phyloP scores from a whole-genome alignment of 2,329 filamentous ascomycete species.

The Pyrenochaeta sp. region DNA sequence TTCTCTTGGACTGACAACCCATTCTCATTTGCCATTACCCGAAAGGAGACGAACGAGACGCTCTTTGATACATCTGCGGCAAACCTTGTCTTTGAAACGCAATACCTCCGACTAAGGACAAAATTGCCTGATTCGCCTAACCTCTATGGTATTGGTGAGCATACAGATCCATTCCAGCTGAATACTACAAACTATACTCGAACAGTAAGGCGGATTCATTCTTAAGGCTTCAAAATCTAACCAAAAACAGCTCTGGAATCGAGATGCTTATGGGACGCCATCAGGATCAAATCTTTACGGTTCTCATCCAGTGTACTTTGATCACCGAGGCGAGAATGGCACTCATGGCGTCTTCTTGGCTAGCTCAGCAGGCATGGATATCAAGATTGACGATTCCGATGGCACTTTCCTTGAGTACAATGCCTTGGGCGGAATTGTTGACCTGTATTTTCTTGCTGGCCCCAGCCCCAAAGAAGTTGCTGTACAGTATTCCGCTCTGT shows the following conservation, averaged over 20 bases:
- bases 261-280: slow-evolving; percentile 70
- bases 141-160: slow-evolving; percentile 81
- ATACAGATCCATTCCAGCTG: slow-evolving; percentile 73
- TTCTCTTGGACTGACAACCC: slow-evolving; percentile 66
- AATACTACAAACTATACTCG: slow-evolving; percentile 72
- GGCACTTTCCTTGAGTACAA: slow-evolving; percentile 82
- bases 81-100: slow-evolving; percentile 75
- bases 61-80: slow-evolving; percentile 76
- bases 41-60: slow-evolving; percentile 64
- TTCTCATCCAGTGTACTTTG: slow-evolving; percentile 78
- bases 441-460: slow-evolving; percentile 65
- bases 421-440: slow-evolving; percentile 78
- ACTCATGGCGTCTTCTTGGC: slow-evolving; percentile 49
- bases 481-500: slow-evolving; percentile 58
- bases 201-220: slow-evolving; percentile 40
- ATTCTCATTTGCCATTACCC: slow-evolving; percentile 72
- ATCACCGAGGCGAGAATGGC: slow-evolving; percentile 65
- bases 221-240: slow-evolving; percentile 62
- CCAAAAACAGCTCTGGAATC: slow-evolving; percentile 68
- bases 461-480: slow-evolving; percentile 57
- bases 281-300: slow-evolving; percentile 74
- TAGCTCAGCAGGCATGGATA: slow-evolving; percentile 66
- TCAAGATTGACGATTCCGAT: slow-evolving; percentile 73
- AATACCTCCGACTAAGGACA: slow-evolving; percentile 77
- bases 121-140: slow-evolving; percentile 72